phyloP scores from a whole-genome alignment of 2,329 filamentous ascomycete genomes.

The Alternaria burnsii region DNA sequence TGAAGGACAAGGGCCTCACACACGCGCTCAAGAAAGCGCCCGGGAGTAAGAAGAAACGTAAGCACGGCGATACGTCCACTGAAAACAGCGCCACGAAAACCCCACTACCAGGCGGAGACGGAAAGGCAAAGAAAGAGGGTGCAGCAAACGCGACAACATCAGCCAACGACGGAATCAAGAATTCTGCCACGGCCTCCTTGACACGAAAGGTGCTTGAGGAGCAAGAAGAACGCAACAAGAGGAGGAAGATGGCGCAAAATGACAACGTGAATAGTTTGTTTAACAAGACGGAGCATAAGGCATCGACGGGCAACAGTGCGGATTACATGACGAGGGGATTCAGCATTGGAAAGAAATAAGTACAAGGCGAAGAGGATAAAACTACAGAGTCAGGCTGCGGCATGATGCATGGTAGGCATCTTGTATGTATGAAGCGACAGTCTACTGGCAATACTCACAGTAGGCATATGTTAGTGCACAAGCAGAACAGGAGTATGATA shows the following conservation, averaged over 20 bases:
- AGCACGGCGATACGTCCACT: constrained; percentile 55
- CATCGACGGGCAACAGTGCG: constrained; percentile 51
- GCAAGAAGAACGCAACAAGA: constrained; percentile 82
- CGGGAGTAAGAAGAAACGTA: constrained; percentile 76
- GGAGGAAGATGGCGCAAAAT: constrained; percentile 71
- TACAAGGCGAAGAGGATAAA: not conserved
- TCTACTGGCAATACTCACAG: not conserved
- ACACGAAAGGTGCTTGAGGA: constrained; percentile 88
- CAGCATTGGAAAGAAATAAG: constrained; percentile 47
- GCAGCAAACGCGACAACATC: constrained; percentile 15
- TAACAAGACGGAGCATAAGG: constrained; percentile 49
- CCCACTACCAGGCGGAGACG: constrained; percentile 33
- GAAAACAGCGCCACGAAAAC: constrained; percentile 21
- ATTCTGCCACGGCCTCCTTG: constrained; percentile 82
- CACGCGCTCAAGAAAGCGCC: constrained; percentile 86
- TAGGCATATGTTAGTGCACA: not conserved
- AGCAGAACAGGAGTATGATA: not conserved
- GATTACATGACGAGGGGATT: constrained; percentile 63
- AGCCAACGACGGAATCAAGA: constrained; percentile 76
- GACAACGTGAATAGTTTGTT: constrained; percentile 60
- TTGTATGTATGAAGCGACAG: not conserved
- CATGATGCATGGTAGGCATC: not conserved
- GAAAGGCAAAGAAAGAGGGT: constrained; percentile 28
- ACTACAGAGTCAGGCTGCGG: not conserved
- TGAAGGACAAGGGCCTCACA: constrained; percentile 76